These are phyloP conservation scores for Magnaporthiopsis poae DNA, from an alignment of 2,329 filamentous ascomycete genomes.

Conservation along the genomic window DNA sequence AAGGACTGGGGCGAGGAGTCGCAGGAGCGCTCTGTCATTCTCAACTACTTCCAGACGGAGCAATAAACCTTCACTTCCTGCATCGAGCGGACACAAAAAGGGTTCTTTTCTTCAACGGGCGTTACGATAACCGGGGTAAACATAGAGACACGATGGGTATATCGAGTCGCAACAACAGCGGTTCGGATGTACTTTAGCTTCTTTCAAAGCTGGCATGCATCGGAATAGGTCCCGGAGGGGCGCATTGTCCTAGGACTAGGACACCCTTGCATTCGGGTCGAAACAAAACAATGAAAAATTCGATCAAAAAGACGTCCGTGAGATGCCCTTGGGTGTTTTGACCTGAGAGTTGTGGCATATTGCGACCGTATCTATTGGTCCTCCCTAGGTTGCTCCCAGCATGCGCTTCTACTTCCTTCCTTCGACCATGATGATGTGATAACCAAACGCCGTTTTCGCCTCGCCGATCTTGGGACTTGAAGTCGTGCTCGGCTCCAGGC, in stretches of 20 bases:
- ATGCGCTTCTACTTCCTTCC: constrained; percentile 34
- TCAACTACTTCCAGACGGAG: constrained; percentile 99
- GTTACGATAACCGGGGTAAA: constrained; percentile 19
- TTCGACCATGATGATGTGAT: constrained; percentile 72
- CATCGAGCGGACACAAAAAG: constrained; percentile 4
- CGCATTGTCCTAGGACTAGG: constrained; percentile 8
- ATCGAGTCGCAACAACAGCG: constrained; percentile 24
- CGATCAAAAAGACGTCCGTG: background rate
- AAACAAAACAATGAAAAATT: background rate
- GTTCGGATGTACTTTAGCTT: constrained; percentile 37
- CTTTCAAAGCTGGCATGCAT: constrained; percentile 37
- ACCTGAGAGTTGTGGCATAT: background rate
- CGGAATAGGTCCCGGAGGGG: constrained; percentile 17
- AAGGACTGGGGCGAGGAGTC: constrained; percentile 99
- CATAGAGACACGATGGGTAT: constrained; percentile 28
- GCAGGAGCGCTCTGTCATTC: constrained; percentile 94
- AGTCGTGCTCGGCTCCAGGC: constrained; percentile 56
- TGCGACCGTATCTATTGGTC: no score
- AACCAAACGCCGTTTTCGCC: constrained; percentile 65
- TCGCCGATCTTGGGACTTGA: constrained; percentile 56
- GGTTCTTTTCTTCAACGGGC: constrained; percentile 17
- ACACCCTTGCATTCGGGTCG: constrained; percentile 25
- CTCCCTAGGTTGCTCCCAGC: background rate
- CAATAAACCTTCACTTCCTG: constrained; percentile 40
- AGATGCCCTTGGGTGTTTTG: background rate